Evolutionary conservation across 176 grass and related monocot genomes (phyloP).

Genomic region (Cocos nucifera): DNA sequence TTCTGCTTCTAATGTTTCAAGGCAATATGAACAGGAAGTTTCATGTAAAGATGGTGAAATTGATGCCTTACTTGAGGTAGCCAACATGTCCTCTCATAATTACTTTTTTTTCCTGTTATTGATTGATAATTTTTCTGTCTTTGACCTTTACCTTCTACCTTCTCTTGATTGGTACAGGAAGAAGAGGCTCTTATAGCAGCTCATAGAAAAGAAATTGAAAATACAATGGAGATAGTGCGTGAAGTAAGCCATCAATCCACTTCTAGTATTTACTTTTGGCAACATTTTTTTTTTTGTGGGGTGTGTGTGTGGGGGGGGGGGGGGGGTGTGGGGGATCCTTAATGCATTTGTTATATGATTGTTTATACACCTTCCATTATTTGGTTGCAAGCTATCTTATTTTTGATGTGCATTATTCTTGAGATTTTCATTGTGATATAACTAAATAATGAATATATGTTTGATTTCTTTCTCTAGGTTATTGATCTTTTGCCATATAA

Average conservation of each 20-base stretch:
- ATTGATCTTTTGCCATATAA: too few species aligned
- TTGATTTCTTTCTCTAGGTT: too few species aligned
- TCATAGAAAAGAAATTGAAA: slow-evolving; percentile 98
- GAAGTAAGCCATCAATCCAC: slow-evolving; percentile 40
- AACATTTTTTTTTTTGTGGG: too few species aligned
- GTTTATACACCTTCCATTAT: slow-evolving; percentile 2
- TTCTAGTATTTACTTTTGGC: too few species aligned
- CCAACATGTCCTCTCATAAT: background rate
- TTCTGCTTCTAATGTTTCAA: slow-evolving; percentile 33
- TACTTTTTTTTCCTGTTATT: background rate
- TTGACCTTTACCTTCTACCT: background rate
- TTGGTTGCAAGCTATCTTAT: background rate
- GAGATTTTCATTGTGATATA: too few species aligned
- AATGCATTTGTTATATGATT: too few species aligned
- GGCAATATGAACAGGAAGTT: slow-evolving; percentile 71
- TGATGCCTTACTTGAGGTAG: slow-evolving; percentile 94
- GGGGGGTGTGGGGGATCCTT: too few species aligned
- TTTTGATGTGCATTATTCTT: too few species aligned
- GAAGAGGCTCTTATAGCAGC: slow-evolving; percentile 95
- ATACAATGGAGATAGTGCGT: slow-evolving; percentile 97
- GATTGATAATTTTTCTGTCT: background rate
- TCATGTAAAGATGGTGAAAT: slow-evolving; percentile 84
- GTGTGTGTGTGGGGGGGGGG: too few species aligned
- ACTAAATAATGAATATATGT: too few species aligned
- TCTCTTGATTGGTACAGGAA: slow-evolving; percentile 54